A percentile compares a stretch with the other conserved stretches of the same genome.
phyloP scores from a whole-genome alignment of 495 filamentous ascomycete genomes.

The Penicillium alfredii region DNA sequence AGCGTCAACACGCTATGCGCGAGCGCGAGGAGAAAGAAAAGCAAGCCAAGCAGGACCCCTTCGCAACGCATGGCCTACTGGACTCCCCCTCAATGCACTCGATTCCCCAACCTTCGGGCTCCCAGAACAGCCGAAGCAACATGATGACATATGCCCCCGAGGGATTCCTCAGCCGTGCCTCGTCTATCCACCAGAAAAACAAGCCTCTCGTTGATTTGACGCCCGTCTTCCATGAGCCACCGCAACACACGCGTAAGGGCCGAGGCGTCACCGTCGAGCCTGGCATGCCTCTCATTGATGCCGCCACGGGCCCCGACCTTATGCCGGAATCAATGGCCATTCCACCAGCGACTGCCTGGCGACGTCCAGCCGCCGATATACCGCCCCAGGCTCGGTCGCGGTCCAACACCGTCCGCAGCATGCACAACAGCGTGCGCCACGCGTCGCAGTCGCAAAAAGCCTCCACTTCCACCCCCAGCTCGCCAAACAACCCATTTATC shows the following conservation, averaged over 20 bases:
- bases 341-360: constrained; percentile 50
- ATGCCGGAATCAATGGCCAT: constrained; percentile 39
- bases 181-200: constrained; percentile 33
- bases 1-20: constrained; percentile 51
- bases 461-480: constrained; percentile 18
- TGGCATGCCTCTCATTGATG: constrained; percentile 58
- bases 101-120: constrained; percentile 6
- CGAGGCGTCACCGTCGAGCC: constrained; percentile 59
- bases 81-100: constrained; percentile 8
- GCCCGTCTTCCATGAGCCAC: constrained; percentile 66
- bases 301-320: constrained; percentile 51
- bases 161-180: constrained; percentile 18
- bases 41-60: constrained; percentile 23
- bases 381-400: constrained; percentile 23
- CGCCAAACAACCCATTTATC: constrained; percentile 22
- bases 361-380: constrained; percentile 24
- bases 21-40: constrained; percentile 46
- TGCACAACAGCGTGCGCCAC: constrained; percentile 21
- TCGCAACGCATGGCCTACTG: constrained; percentile 19
- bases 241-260: constrained; percentile 63
- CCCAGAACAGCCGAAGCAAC: constrained; percentile 29
- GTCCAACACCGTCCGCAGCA: constrained; percentile 28
- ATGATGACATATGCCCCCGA: constrained; percentile 33
- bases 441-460: constrained; percentile 10
- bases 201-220: constrained; percentile 73